Evolutionary conservation across 2,329 filamentous ascomycete genomes (phyloP), one percentile per base, ranked within the genome.

Genomic region (Aureobasidium sp.): DNA sequence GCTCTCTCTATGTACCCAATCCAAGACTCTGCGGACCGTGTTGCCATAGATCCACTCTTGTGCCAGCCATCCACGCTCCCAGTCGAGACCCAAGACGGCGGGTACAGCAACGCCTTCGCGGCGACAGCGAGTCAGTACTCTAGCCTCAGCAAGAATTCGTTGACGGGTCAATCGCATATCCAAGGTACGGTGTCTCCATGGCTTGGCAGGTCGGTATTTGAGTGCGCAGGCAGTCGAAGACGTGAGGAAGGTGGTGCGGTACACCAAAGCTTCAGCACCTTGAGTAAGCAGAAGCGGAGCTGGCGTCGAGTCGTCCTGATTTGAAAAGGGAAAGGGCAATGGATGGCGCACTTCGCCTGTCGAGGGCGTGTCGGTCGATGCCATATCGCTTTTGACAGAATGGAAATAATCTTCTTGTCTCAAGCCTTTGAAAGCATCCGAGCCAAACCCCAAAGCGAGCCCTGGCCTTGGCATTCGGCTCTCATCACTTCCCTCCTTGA

Each of bases 211-310:
- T 0, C 94, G 90, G 80, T 95, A 86, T 78, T 99, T 99, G 65
- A 97, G 84, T 0, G 93, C 90, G 71, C 86, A 89, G 15, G 88
- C 84, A 11, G 84, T 79, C 62, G 79, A 73, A 42, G 89, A 82
- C 1, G 82, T 73, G 60, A 97, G 86, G 77, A 90, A 95, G 61
- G 84, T 86, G 19, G 90, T 93, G 74, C 86, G 87, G 84, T 95
- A 97, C 71, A 99, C 85, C 66, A 93, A 90, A 64, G 90, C 92
- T 83, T 99, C 94, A 72, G 94, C 94, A 76, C 94, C 94, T 81
- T 97, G 94, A 62, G 90, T 87, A 68, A 97, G 84, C 70, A 96
- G 88, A 65, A 90, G 85, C 53, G 83, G 75, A 67, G 79, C 74
- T n/a, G 40, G 42, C 1, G 60, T 49, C 1, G 33, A 42, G 24